phyloP scores from a whole-genome alignment of 176 grass and related monocot genomes.

The Carex cristatella region DNA sequence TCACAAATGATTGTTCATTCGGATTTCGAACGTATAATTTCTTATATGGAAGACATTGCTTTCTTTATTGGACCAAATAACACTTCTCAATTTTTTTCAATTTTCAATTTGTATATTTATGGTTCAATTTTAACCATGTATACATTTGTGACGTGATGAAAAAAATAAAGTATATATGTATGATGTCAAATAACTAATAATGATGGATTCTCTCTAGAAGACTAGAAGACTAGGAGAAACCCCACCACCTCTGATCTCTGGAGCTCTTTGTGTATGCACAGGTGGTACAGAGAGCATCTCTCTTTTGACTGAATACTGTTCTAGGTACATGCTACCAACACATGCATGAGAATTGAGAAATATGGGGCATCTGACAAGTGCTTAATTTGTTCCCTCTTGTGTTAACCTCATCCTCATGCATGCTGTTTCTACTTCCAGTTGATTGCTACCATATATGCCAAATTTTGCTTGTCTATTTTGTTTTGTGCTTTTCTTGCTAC shows the following conservation, averaged over 20 bases:
- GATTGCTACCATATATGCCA: slow-evolving; percentile 3
- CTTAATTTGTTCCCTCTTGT: not conserved
- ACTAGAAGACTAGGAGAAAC: not conserved
- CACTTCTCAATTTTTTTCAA: not conserved
- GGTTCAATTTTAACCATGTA: not conserved
- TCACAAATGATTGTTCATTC: no score
- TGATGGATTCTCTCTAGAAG: not conserved
- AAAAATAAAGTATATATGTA: not conserved
- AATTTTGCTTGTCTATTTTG: not conserved
- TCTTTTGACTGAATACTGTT: not conserved
- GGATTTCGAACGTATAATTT: no score
- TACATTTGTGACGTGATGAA: not conserved
- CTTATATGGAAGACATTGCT: no score
- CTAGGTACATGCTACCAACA: not conserved
- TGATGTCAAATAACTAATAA: not conserved
- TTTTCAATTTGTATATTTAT: not conserved
- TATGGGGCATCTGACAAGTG: slow-evolving; percentile 3
- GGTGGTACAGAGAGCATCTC: slow-evolving; percentile 5
- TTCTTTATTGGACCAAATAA: no score
- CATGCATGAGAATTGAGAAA: slow-evolving; percentile 12
- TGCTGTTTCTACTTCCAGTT: slow-evolving; percentile 13
- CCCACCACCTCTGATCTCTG: not conserved
- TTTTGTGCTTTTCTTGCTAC: not conserved
- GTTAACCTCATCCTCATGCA: not conserved
- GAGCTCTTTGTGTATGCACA: not conserved